Base-by-base conservation (phyloP, 2,329 filamentous ascomycete species). In the Alternaria panax region DNA sequence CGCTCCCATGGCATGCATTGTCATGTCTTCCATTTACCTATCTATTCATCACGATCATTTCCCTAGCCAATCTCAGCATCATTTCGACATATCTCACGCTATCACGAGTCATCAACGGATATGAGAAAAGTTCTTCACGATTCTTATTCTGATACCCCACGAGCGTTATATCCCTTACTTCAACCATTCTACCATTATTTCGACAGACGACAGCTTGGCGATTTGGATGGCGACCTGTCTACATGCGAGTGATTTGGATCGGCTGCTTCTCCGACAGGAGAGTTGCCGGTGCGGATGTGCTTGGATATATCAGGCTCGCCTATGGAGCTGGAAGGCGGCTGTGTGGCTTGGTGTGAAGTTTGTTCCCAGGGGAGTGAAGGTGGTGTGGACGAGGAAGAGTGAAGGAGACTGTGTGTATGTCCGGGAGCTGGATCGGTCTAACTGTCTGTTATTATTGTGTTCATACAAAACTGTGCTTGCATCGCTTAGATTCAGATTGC, bases 121-220 rank as follows among this genome's bases (percentile, higher is more conserved):
- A 66, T 70, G 63, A 70, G 60, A 74, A 76, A 77, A 74, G 65
- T 73, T 75, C 55, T 59, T 76, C 72, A 78, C 75, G 73, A 78
- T 73, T 76, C 73, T 74, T 74, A 79, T 75, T 69, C 75, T 78
- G 78, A 80, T 80, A 80, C 78, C 78, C 45, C 78, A 79, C 74
- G 68, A 77, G 74, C 72, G 69, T 76, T 76, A 69, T 75, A 70
- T 75, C 68, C 67, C 71, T 70, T 72, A 68, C 60, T 60, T 64
- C 64, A 67, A 70, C 72, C 71, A 74, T 75, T 75, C 71, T 75
- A 74, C 73, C 72, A 71, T 73, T 71, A 40, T 65, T 75, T 74
- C 62, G 63, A 73, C 69, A 72, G 66, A 74, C 68, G 72, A 71
- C 72, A 73, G 74, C 74, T 77, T 75, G 73, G 73, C 72, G 73